These are phyloP conservation scores for Byssothecium circinans DNA, from an alignment of 2,329 filamentous ascomycete species.

Conservation along the genomic window DNA sequence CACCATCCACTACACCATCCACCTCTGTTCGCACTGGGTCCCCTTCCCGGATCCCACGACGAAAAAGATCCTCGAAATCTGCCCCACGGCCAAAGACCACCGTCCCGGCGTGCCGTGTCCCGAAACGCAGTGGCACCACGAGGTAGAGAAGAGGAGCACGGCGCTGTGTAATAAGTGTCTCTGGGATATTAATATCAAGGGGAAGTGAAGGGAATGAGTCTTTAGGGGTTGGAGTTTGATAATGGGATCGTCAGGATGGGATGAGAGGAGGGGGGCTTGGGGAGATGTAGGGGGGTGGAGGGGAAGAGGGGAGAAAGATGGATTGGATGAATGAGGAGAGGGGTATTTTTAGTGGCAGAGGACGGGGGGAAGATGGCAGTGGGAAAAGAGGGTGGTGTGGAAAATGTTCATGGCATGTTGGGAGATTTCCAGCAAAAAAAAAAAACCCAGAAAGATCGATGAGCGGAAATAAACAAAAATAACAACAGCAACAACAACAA, in stretches of 20 bases:
- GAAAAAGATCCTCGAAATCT: conserved; percentile 29
- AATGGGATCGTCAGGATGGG: neutral
- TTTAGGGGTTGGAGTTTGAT: neutral
- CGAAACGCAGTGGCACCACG: conserved; percentile 30
- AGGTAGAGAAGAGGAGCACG: conserved; percentile 34
- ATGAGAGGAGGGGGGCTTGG: too few species aligned
- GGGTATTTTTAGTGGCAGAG: too few species aligned
- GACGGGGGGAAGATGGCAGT: too few species aligned
- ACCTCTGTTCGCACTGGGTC: conserved; percentile 37
- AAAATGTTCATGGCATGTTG: too few species aligned
- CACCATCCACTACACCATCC: conserved; percentile 35
- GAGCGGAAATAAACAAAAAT: too few species aligned
- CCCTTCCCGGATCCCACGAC: conserved; percentile 30
- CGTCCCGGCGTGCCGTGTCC: conserved; percentile 32
- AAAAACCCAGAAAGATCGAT: too few species aligned
- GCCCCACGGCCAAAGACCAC: conserved; percentile 29
- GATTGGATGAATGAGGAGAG: neutral
- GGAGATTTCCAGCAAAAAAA: too few species aligned
- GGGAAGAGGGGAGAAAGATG: neutral
- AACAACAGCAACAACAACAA: too few species aligned
- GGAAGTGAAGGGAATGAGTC: conserved; percentile 13
- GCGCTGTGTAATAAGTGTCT: conserved; percentile 36
- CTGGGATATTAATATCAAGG: too few species aligned
- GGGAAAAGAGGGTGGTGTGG: neutral
- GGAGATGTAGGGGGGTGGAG: too few species aligned